phyloP scores from a whole-genome alignment of 139 green algal species.

The Haematococcus lacustris region DNA sequence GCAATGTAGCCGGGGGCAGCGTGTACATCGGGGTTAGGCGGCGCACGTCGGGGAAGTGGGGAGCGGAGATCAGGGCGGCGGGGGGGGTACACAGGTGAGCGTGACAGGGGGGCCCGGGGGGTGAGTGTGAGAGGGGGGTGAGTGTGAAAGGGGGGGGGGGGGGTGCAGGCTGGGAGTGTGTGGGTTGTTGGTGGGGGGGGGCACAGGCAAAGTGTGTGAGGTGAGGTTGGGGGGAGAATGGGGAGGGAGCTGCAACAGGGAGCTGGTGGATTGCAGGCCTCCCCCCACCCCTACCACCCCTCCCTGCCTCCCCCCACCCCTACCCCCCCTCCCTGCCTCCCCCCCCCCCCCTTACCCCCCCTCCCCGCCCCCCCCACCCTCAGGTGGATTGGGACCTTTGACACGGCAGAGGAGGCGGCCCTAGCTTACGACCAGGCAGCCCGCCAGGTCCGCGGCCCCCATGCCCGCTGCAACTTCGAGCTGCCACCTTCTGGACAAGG shows the following conservation, averaged over 20 bases:
- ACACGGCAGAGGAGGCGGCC: conserved; percentile 76
- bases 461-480: conserved; percentile 14
- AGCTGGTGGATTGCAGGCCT: too few relatives aligned
- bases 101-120: conserved; percentile 7
- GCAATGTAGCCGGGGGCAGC: conserved; percentile 40
- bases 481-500: too few relatives aligned
- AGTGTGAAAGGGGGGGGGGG: neutral
- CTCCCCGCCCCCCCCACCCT: conserved; percentile 4
- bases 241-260: too few relatives aligned
- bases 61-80: conserved; percentile 52
- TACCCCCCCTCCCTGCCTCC: too few relatives aligned
- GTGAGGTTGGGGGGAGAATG: too few relatives aligned
- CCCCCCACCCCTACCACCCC: too few relatives aligned
- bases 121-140: neutral
- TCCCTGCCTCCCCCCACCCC: too few relatives aligned
- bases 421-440: conserved; percentile 77
- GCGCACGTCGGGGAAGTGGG: conserved; percentile 52
- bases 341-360: too few relatives aligned
- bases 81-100: conserved; percentile 44
- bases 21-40: conserved; percentile 67
- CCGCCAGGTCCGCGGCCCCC: conserved; percentile 54
- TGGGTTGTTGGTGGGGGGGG: conserved; percentile 10
- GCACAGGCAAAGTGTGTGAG: too few relatives aligned
- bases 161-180: neutral
- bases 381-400: conserved; percentile 83